Base-by-base conservation (phyloP, 768 basidiomycete genomes). In the Leccinellum rugosiceps region DNA sequence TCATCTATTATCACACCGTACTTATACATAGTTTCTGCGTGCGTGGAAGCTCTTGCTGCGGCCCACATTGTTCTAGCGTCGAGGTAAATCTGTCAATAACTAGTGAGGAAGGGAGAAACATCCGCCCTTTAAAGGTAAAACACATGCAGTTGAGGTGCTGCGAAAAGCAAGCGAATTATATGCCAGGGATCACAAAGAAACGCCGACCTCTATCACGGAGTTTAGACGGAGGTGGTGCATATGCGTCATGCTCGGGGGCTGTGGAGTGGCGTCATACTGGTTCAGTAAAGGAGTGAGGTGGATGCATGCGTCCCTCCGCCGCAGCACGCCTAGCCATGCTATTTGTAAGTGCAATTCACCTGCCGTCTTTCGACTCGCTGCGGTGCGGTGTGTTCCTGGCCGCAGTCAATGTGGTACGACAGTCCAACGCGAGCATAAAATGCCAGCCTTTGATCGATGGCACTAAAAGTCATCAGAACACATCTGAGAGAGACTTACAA, bases 361-460 rank as follows among this genome's bases (percentile, higher is more conserved):
- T 35, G 17, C 34, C 34, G 15, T n/a, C 38, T 10, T n/a, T 0
- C n/a, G 14, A n/a, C 38, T 10, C n/a, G n/a, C 38, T 38, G 38
- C 38, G 38, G 17, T n/a, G 38, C 9, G 38, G 38, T 38, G n/a
- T 3, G n/a, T 38, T n/a, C 38, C 34, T 38, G 17, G 17, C 8
- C n/a, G 2, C 38, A 10, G n/a, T n/a, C 38, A 38, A 38, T n/a
- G n/a, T 38, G 38, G 38, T n/a, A n/a, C 38, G 38, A 38, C 10
- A n/a, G n/a, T n/a, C 17, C n/a, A n/a, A n/a, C 8, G 38, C 38
- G n/a, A 38, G 38, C n/a, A 66, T 63, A 66, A 67, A 61, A 25
- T 26, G 17, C 32, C 9, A 19, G 19, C 35, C 2, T 53, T 43
- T 9, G 30, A 35, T 10, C 13, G 30, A 35, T n/a, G 38, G n/a